Evolutionary conservation across 2,329 filamentous ascomycete genomes (phyloP).

Genomic region (Pestalotiopsis sp.): DNA sequence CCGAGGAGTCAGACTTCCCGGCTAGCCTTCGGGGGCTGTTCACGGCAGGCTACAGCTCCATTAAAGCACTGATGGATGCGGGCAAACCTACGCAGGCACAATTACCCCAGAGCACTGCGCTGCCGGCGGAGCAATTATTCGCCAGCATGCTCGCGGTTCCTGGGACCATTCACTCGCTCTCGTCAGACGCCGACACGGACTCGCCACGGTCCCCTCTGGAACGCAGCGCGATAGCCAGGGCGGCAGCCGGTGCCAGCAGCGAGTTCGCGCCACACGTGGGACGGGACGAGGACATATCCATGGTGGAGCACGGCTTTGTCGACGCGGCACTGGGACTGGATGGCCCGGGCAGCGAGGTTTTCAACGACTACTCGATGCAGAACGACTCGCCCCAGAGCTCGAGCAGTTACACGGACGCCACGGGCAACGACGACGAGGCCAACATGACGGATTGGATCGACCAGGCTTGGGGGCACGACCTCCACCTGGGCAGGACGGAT

Average conservation of each 20-base stretch:
- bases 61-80: conserved; percentile 31
- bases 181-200: conserved; percentile 29
- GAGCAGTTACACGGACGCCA: conserved; percentile 9
- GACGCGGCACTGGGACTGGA: conserved; percentile 29
- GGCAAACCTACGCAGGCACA: not conserved
- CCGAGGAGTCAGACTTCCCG: conserved; percentile 43
- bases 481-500: conserved; percentile 27
- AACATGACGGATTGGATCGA: conserved; percentile 40
- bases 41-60: conserved; percentile 38
- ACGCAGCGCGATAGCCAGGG: not conserved
- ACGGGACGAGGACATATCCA: conserved; percentile 7
- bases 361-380: conserved; percentile 34
- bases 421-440: conserved; percentile 9
- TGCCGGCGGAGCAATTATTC: conserved; percentile 10
- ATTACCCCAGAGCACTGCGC: conserved; percentile 14
- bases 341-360: conserved; percentile 32
- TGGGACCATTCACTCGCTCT: conserved; percentile 30
- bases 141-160: conserved; percentile 20
- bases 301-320: conserved; percentile 21
- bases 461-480: conserved; percentile 34
- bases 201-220: conserved; percentile 24
- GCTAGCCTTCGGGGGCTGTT: conserved; percentile 41
- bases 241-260: not conserved
- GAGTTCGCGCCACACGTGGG: not conserved
- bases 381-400: conserved; percentile 25